A percentile compares a stretch with the other conserved stretches of the same genome.
These are phyloP conservation scores for Wallacemonas rigidus DNA, from an alignment of 208 protist species.

Conservation along the genomic window DNA sequence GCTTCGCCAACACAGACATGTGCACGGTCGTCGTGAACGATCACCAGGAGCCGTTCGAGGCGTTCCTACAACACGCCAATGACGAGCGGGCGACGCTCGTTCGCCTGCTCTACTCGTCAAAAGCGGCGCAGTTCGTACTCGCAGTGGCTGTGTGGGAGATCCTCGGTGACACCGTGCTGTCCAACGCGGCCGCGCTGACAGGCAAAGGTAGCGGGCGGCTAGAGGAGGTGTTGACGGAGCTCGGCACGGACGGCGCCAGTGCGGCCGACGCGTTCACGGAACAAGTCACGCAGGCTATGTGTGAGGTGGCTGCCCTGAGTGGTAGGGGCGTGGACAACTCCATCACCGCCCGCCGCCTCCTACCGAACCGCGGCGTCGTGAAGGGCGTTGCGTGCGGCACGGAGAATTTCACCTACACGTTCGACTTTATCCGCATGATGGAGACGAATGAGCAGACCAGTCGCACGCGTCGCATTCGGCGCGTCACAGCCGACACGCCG, in stretches of 20 bases:
- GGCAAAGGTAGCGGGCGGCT: not conserved
- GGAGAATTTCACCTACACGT: conserved; percentile 23
- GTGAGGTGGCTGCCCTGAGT: not conserved
- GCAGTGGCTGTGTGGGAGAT: conserved; percentile 3
- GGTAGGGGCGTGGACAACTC: not conserved
- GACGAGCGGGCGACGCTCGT: conserved; percentile 10
- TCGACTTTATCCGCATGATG: conserved; percentile 25
- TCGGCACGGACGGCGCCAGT: not conserved
- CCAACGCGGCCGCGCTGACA: not conserved
- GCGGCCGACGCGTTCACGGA: conserved; percentile 19
- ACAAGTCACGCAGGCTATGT: not conserved
- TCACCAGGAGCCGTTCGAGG: conserved; percentile 14
- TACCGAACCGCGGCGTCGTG: conserved; percentile 1
- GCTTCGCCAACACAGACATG: not conserved
- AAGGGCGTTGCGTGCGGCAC: conserved; percentile 2
- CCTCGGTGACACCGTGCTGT: not conserved
- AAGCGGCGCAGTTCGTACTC: conserved; percentile 7
- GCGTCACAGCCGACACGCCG: not conserved
- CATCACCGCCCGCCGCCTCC: not conserved
- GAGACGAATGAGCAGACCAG: conserved; percentile 27
- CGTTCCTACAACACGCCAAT: conserved; percentile 5
- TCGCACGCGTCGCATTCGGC: conserved; percentile 16
- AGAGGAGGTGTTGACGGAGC: not conserved
- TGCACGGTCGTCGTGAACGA: conserved; percentile 4
- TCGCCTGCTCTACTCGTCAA: conserved; percentile 1